Evolutionary conservation across 352 stramenopile species (phyloP), one percentile per base, ranked within the genome.

Genomic region (Phytophthora vignae): DNA sequence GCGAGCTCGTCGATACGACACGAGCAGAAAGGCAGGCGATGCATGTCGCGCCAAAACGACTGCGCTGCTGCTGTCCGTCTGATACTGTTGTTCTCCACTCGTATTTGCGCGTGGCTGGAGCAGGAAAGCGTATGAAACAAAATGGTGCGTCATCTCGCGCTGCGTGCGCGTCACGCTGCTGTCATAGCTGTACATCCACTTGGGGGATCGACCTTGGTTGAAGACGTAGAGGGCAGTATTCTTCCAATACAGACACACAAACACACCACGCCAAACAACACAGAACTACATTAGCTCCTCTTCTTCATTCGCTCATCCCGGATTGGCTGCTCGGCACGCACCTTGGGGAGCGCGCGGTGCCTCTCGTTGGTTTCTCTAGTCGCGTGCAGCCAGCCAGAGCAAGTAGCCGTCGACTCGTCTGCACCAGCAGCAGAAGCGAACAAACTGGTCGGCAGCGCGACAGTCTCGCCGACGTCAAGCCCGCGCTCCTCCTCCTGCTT

Each of bases 161-260:
- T 87, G 74, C 31, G 59, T 75, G 21, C 78, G 71, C 2, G 74
- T 87, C 19, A 80, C 58, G 40, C 77, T 80, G 44, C 76, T 84
- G 58, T 87, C 76, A 58, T 84, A 87, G 59, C 66, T 73, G 67
- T 87, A 87, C 53, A 79, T 72, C 79, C 79, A 87, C 44, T 76
- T 79, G 19, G 77, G 76, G 50, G 77, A 86, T 22, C 60, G 64
- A 17, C 75, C 57, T 36, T 80, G 78, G 65, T 86, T 86, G 14
- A 86, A 58, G 19, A 77, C 70, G 31, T 73, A 86, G 17, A 83
- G 9, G 1, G 70, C 17, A 27, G 69, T 54, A 19, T 80, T 81
- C 67, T 86, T 22, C 8, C 36, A 12, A 40, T 5, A 54, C 75
- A 25, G 22, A 25, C 22, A 25, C 22, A 25, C 22, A 25, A 25